phyloP scores from a whole-genome alignment of 192 early-diverging fungal species.

The Coemansia sp. region DNA sequence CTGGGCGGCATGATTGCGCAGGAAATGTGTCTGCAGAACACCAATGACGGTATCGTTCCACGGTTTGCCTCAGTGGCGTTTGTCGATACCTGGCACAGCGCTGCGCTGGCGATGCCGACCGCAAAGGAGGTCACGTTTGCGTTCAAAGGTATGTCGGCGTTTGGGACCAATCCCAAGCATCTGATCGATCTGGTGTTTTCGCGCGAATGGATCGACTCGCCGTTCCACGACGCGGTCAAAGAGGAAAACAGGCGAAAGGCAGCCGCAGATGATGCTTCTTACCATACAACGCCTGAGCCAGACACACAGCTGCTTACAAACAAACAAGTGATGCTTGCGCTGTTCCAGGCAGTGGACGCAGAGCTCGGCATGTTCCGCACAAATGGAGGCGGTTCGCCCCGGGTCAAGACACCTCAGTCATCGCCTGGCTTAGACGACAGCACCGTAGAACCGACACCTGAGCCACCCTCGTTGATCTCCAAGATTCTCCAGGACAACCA shows the following conservation, averaged over 20 bases:
- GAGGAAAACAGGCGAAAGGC: not conserved
- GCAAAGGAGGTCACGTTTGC: conserved; percentile 46
- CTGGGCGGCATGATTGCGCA: conserved; percentile 87
- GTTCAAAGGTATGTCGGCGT: conserved; percentile 45
- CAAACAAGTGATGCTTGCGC: conserved; percentile 19
- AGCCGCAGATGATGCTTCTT: not conserved
- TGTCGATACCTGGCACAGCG: conserved; percentile 51
- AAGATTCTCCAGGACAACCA: not conserved
- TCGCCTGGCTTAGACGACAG: not conserved
- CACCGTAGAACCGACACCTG: not conserved
- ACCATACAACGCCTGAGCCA: not conserved
- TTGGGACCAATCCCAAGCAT: conserved; percentile 34
- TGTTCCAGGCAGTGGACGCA: conserved; percentile 35
- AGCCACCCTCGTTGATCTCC: not conserved
- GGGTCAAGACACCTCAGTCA: not conserved
- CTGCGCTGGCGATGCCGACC: conserved; percentile 39
- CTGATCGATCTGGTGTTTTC: conserved; percentile 49
- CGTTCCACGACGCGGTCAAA: conserved; percentile 24
- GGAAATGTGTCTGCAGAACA: conserved; percentile 59
- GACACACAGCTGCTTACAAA: conserved; percentile 13
- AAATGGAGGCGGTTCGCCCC: not conserved
- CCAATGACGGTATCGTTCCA: not conserved
- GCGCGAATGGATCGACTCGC: conserved; percentile 23
- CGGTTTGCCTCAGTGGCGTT: conserved; percentile 36
- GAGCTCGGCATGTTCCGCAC: conserved; percentile 18